Evolutionary conservation across 352 stramenopile species (phyloP), one percentile per base, ranked within the genome.

Genomic region (Phytophthora aleatoria): DNA sequence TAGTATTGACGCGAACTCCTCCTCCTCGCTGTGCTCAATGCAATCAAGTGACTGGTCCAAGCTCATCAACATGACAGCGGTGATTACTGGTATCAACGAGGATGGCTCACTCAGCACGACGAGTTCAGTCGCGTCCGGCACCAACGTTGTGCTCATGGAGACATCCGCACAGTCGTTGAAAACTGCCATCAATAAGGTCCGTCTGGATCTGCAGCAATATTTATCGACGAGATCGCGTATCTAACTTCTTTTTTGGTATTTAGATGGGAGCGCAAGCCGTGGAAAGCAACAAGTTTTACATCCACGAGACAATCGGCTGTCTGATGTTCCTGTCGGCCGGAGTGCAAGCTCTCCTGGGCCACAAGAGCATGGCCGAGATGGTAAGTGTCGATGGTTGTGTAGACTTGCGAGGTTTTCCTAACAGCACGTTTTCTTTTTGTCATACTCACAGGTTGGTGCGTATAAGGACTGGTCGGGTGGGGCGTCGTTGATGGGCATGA

Each of bases 351-450:
- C 72, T 96, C 15, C 63, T 94, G 15, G 87, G 87, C 12, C 84
- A 94, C 65, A 92, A 94, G 64, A 92, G 82, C 71, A 96, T 96
- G 87, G 81, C 87, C 0, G 87, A 94, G 61, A 93, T 96, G 85
- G 87, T 90, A 73, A 27, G 10, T 49, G 13, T 24, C 15, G 43
- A 10, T 50, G 9, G 7, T 52, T 57, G 39, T 16, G 13, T 35
- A 35, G 11, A 8, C 33, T 53, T 41, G 13, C 7, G 31, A 28
- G 33, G 20, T 11, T 27, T 9, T 47, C 41, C 11, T 65, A 31
- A 47, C 20, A 41, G 26, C 16, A 48, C 42, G 16, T 50, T 24
- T 20, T 26, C 0, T 56, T 15, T 53, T 33, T 60, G 33, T 47
- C 15, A 12, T 60, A 41, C 39, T 27, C 56, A 5, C 45, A 94